A percentile compares a stretch with the other conserved stretches of the same genome.
These are phyloP conservation scores for Escovopsis weberi DNA, from an alignment of 2,329 filamentous ascomycete genomes.

Conservation along the genomic window DNA sequence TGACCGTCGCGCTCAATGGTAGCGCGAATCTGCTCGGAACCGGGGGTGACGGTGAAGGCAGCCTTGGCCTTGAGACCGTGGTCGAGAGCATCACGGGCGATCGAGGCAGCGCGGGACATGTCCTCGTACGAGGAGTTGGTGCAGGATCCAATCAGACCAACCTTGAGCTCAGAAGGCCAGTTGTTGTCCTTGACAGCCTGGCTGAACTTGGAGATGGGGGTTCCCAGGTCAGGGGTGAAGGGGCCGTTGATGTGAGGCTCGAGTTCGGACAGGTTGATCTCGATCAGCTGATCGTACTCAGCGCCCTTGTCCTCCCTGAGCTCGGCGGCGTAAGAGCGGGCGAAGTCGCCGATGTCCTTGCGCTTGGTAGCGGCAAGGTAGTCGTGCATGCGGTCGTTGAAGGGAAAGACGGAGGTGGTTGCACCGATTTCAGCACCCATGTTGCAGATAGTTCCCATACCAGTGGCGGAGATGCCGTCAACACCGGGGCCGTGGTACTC, in stretches of 20 bases:
- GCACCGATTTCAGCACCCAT: slow-evolving; percentile 66
- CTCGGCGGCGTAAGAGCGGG: slow-evolving; percentile 69
- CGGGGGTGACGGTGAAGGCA: slow-evolving; percentile 87
- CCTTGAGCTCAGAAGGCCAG: slow-evolving; percentile 95
- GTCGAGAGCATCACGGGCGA: slow-evolving; percentile 77
- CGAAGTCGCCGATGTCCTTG: slow-evolving; percentile 76
- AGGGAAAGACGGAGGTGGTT: slow-evolving; percentile 91
- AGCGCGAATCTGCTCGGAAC: slow-evolving; percentile 91
- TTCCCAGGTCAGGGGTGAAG: slow-evolving; percentile 95
- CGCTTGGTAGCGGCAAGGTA: slow-evolving; percentile 90
- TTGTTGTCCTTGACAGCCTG: slow-evolving; percentile 85
- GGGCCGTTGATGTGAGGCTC: slow-evolving; percentile 98
- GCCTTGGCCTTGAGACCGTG: slow-evolving; percentile 91
- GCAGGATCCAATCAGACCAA: slow-evolving; percentile 94
- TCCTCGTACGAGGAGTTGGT: slow-evolving; percentile 82
- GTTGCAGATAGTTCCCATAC: slow-evolving; percentile 70
- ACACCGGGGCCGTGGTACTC: slow-evolving; percentile 66
- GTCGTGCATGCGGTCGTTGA: slow-evolving; percentile 96
- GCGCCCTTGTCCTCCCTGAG: slow-evolving; percentile 79
- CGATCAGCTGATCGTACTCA: slow-evolving; percentile 90
- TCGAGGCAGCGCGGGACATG: slow-evolving; percentile 85
- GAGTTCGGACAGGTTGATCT: slow-evolving; percentile 87
- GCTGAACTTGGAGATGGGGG: slow-evolving; percentile 94
- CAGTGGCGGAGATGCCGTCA: slow-evolving; percentile 61
- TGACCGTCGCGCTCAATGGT: slow-evolving; percentile 86